Conservation (phyloP, 2,329 filamentous ascomycete genomes). For the Talaromyces rugulosus region DNA sequence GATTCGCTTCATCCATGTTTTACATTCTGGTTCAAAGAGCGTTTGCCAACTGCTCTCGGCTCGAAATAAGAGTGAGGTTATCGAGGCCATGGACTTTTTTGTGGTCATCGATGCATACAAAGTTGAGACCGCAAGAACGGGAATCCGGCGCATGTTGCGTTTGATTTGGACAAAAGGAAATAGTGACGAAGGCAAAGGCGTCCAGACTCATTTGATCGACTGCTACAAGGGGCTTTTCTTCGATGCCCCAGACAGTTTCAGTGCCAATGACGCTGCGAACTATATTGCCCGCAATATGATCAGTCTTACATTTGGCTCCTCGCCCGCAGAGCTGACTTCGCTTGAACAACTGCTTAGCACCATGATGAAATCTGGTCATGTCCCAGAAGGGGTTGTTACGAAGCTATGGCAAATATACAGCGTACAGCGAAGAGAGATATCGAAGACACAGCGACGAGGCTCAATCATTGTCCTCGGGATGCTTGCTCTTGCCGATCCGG, state of each 20-base stretch:
- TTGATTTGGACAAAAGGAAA: constrained; percentile 99
- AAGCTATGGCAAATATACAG: constrained; percentile 99
- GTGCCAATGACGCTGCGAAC: constrained; percentile 82
- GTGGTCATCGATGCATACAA: constrained; percentile 94
- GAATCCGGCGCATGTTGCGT: constrained; percentile 91
- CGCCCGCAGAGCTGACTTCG: constrained; percentile 89
- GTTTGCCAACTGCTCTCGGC: constrained; percentile 87
- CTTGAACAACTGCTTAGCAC: constrained; percentile 91
- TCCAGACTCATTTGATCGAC: constrained; percentile 93
- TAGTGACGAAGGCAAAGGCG: constrained; percentile 96
- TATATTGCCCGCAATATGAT: constrained; percentile 99
- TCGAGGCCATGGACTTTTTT: constrained; percentile 98
- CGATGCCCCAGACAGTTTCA: constrained; percentile 85
- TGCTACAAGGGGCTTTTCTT: constrained; percentile 96
- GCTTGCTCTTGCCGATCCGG: constrained; percentile 86
- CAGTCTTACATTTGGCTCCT: constrained; percentile 92
- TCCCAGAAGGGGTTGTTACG: constrained; percentile 78
- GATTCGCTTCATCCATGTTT: constrained; percentile 84
- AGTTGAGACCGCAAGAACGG: constrained; percentile 84
- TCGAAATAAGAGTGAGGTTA: constrained; percentile 96
- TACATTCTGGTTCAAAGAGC: constrained; percentile 74
- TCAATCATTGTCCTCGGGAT: constrained; percentile 96
- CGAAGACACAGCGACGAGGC: constrained; percentile 80
- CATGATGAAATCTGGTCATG: constrained; percentile 92
- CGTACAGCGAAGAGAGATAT: constrained; percentile 89